A percentile compares a stretch with the other conserved stretches of the same genome.
Conservation (phyloP, 768 basidiomycete species). For the Termitomyces sp. region DNA sequence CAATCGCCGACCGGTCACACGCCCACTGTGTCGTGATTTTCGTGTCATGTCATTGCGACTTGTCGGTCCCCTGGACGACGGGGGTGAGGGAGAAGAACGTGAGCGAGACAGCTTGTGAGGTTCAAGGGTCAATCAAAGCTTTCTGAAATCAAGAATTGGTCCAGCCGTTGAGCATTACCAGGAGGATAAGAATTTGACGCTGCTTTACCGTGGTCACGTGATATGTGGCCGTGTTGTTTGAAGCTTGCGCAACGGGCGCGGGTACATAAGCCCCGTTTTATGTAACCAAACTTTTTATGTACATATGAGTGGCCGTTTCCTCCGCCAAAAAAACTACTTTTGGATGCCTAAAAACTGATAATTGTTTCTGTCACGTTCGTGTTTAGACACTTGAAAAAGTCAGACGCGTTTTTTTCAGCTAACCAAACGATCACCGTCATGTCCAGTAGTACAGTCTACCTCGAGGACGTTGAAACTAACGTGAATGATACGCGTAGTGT, state of each 20-base stretch:
- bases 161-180: neutral
- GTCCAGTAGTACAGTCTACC: slow-evolving; percentile 30
- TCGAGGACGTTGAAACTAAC: slow-evolving; percentile 40
- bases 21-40: slow-evolving; percentile 33
- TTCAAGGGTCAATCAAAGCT: slow-evolving; percentile 3
- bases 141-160: neutral
- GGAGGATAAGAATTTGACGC: neutral
- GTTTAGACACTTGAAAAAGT: slow-evolving; percentile 2
- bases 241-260: neutral
- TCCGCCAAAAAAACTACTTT: too few relatives aligned
- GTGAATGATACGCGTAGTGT: slow-evolving; percentile 1
- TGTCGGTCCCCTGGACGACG: slow-evolving; percentile 48
- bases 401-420: slow-evolving; percentile 12
- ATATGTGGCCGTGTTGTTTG: slow-evolving; percentile 9
- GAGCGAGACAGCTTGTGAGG: slow-evolving; percentile 72
- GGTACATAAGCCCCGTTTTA: too few relatives aligned
- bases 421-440: slow-evolving; percentile 4
- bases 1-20: slow-evolving; percentile 31
- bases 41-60: slow-evolving; percentile 47
- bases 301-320: neutral
- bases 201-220: slow-evolving; percentile 9
- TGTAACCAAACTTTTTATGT: neutral
- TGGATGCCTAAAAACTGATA: neutral
- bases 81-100: slow-evolving; percentile 74
- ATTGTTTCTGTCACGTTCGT: slow-evolving; percentile 1